A percentile compares a stretch with the other conserved stretches of the same genome.
Conservation (phyloP, 2,329 filamentous ascomycete species). For the Trichoderma oligosporum region DNA sequence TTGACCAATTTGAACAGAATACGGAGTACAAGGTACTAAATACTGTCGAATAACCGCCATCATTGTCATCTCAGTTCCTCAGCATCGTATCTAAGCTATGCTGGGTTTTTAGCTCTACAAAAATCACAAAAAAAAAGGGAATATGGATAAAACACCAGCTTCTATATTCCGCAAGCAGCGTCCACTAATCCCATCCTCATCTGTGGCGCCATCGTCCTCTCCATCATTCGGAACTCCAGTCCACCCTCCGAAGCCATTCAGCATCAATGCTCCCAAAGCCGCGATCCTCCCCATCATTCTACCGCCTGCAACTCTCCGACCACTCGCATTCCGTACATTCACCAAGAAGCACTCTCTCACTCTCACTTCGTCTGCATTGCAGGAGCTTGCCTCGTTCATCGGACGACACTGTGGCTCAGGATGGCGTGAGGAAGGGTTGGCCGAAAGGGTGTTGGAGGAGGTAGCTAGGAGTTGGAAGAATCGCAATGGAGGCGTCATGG, state of each 20-base stretch:
- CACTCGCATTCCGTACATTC: slow-evolving; percentile 89
- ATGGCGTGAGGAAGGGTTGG: slow-evolving; percentile 94
- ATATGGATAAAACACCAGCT: slow-evolving; percentile 40
- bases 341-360: slow-evolving; percentile 97
- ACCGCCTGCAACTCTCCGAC: slow-evolving; percentile 79
- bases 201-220: slow-evolving; percentile 79
- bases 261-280: slow-evolving; percentile 50
- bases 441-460: slow-evolving; percentile 89
- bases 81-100: background rate
- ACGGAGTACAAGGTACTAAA: too few species aligned
- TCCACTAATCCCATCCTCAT: slow-evolving; percentile 39
- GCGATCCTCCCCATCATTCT: slow-evolving; percentile 84
- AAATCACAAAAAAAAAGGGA: slow-evolving; percentile 1
- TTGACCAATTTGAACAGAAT: background rate
- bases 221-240: slow-evolving; percentile 85
- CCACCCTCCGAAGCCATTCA: slow-evolving; percentile 68
- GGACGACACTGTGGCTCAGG: slow-evolving; percentile 90
- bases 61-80: background rate
- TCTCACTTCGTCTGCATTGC: slow-evolving; percentile 79
- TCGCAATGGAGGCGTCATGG: slow-evolving; percentile 81
- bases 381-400: slow-evolving; percentile 82
- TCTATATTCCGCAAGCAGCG: slow-evolving; percentile 37
- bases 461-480: slow-evolving; percentile 90
- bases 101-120: background rate
- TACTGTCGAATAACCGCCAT: background rate